Conservation (phyloP, 208 protist species). For the Wallacemonas sp. region DNA sequence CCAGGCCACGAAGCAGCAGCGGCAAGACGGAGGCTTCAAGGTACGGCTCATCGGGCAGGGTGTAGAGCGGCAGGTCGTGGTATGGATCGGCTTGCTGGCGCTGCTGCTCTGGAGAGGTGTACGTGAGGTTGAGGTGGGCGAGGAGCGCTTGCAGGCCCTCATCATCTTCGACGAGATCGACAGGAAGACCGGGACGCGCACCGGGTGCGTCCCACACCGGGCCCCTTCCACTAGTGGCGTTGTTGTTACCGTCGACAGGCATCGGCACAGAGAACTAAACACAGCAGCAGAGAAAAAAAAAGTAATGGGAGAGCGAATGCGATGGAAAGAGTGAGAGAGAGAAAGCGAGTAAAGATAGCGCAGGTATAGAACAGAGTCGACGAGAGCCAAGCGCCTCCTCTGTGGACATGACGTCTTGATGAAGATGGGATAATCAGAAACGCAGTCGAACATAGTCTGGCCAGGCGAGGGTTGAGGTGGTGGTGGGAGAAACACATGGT, state of each 20-base stretch:
- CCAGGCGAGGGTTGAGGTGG: too few species aligned
- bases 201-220: background rate
- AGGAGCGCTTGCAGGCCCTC: constrained; percentile 11
- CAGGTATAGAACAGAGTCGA: too few species aligned
- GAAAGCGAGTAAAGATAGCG: too few species aligned
- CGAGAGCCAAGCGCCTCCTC: too few species aligned
- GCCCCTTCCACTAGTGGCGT: too few species aligned
- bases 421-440: too few species aligned
- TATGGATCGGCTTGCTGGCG: constrained; percentile 12
- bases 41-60: constrained; percentile 73
- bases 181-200: background rate
- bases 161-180: constrained; percentile 12
- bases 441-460: too few species aligned
- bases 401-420: too few species aligned
- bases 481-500: too few species aligned
- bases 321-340: background rate
- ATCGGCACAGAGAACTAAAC: too few species aligned
- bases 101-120: constrained; percentile 10
- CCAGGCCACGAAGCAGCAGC: constrained; percentile 73
- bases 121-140: constrained; percentile 13
- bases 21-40: constrained; percentile 79
- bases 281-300: constrained; percentile 15
- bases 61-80: constrained; percentile 52
- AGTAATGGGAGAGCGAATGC: background rate
- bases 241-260: too few species aligned